Base-by-base conservation (phyloP, 179 eudicot genomes). In the Silene coronaria region DNA sequence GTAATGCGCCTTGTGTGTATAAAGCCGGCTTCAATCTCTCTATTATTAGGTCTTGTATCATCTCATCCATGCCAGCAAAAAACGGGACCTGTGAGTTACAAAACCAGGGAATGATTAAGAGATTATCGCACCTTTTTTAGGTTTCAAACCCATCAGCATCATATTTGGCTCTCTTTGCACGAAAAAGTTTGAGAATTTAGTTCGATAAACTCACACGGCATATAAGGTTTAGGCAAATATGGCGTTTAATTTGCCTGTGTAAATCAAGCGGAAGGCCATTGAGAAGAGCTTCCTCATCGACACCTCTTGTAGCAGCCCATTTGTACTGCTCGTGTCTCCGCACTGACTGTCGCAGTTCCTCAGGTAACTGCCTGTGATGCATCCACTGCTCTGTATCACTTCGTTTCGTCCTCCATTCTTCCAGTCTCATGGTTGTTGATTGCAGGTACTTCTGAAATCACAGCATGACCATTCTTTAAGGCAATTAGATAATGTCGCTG, bases 361-460 rank as follows among this genome's bases (percentile, higher is more conserved):
- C 86, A 45, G 97, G 96, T 24, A 92, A 78, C 75, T 89, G 97
- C 28, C 97, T 86, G 65, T 92, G 93, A 75, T 82, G 88, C 96
- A 91, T 92, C 97, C 97, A 92, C 70, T 91, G 90, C 80, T 92
- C 97, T 53, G 94, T 92, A 72, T 92, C 97, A 28, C 87, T 82
- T 80, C 94, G 71, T 71, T 75, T 88, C 9, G 89, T 88, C 78
- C 97, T 86, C 96, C 97, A 91, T 70, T 92, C 91, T 81, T 92
- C 97, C 22, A 89, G 86, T 76, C 97, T 80, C 5, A 88, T 86
- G 6, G 92, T 85, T 21, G 89, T 87, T 24, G 96, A 91, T 85
- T 86, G 90, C 70, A 92, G 80, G 76, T 92, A 92, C 55, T 81
- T 84, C 97, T 92, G 81, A 38, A 38, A 8, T 38, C 45, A 38